Conservation (phyloP, 1,284 basidiomycete species). For the Pseudozyma flocculosa region DNA sequence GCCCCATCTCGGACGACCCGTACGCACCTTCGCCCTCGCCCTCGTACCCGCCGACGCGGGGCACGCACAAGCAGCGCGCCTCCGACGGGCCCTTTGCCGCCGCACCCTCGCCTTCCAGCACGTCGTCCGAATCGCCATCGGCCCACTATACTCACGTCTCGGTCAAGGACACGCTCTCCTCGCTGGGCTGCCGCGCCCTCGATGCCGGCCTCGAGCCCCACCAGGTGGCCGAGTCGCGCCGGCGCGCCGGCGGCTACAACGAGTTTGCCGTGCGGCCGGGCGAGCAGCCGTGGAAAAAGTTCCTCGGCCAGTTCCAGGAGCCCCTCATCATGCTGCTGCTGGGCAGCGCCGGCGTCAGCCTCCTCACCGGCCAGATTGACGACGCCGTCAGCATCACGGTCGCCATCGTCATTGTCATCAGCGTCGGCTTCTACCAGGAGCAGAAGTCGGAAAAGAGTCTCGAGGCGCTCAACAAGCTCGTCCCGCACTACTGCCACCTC, state of each 20-base stretch:
- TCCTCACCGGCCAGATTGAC: conserved; percentile 87
- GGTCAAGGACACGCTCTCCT: conserved; percentile 25
- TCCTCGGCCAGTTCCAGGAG: conserved; percentile 89
- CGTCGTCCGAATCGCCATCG: conserved; percentile 20
- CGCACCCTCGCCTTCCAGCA: conserved; percentile 1
- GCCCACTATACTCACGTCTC: conserved; percentile 34
- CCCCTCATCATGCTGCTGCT: conserved; percentile 86
- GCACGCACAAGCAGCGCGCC: conserved; percentile 15
- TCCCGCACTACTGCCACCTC: conserved; percentile 92
- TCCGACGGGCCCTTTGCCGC: conserved; percentile 10
- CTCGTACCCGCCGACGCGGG: conserved; percentile 11
- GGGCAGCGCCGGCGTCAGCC: conserved; percentile 81
- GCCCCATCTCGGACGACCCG: conserved; percentile 20
- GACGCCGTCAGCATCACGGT: conserved; percentile 90
- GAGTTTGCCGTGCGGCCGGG: conserved; percentile 86
- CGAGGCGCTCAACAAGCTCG: conserved; percentile 91
- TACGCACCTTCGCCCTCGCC: conserved; percentile 9
- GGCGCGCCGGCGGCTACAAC: conserved; percentile 62
- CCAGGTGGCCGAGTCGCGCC: conserved; percentile 24
- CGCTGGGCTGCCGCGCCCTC: conserved; percentile 36
- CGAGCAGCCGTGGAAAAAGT: conserved; percentile 80
- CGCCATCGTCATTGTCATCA: conserved; percentile 89
- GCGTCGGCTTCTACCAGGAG: conserved; percentile 94
- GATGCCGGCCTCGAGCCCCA: conserved; percentile 25
- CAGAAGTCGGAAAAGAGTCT: conserved; percentile 89